phyloP scores from a whole-genome alignment of 1,284 basidiomycete genomes.

The Sutorius eximius region DNA sequence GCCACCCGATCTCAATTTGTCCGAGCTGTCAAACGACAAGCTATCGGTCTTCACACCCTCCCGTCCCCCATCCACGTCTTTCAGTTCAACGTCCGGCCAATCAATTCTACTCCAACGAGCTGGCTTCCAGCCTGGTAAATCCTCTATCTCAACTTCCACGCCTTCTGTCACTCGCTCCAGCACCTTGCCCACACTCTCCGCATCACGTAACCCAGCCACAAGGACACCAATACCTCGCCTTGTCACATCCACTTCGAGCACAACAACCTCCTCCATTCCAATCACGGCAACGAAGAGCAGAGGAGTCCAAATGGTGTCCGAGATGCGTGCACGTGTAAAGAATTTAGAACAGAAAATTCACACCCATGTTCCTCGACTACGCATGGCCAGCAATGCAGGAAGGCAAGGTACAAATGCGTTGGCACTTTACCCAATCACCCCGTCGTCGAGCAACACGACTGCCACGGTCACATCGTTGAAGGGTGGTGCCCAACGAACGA shows the following conservation, averaged over 20 bases:
- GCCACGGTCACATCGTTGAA: conserved; percentile 26
- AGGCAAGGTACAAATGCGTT: conserved; percentile 43
- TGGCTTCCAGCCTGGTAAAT: conserved; percentile 48
- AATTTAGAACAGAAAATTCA: conserved; percentile 82
- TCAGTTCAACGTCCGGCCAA: conserved; percentile 42
- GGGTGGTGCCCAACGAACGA: conserved; percentile 18
- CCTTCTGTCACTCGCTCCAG: conserved; percentile 55
- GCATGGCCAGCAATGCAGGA: conserved; percentile 70
- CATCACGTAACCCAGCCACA: conserved; percentile 46
- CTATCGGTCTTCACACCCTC: conserved; percentile 26
- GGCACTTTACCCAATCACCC: conserved; percentile 36
- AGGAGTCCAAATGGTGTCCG: conserved; percentile 85
- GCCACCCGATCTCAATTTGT: conserved; percentile 60
- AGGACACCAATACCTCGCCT: conserved; percentile 47
- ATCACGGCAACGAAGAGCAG: conserved; percentile 61
- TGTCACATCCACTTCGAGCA: conserved; percentile 44
- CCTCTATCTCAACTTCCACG: conserved; percentile 43
- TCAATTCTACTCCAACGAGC: conserved; percentile 51
- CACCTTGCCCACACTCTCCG: conserved; percentile 52
- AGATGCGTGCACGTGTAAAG: conserved; percentile 78
- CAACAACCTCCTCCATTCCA: conserved; percentile 32
- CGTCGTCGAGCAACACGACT: conserved; percentile 37
- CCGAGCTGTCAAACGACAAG: conserved; percentile 55
- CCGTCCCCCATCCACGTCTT: conserved; percentile 40
- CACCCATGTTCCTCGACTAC: conserved; percentile 75